phyloP scores from a whole-genome alignment of 768 basidiomycete genomes.

The Auricularia heimuer region DNA sequence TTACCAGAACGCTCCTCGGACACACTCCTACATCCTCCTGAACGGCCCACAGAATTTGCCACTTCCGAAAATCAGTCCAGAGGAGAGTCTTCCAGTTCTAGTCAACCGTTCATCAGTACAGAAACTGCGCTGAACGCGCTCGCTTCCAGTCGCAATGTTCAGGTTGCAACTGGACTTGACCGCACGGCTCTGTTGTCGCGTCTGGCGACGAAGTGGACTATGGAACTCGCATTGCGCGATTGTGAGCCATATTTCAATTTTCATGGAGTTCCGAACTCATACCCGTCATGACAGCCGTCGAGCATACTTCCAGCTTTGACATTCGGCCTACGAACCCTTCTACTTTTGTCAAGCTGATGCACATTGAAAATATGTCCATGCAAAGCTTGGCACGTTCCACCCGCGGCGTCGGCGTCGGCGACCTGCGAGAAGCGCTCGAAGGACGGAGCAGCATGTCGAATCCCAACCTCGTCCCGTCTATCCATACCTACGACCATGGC shows the following conservation, averaged over 20 bases:
- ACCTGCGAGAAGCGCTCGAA: slow-evolving; percentile 81
- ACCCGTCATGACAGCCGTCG: slow-evolving; percentile 35
- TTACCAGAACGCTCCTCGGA: slow-evolving; percentile 19
- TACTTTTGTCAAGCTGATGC: slow-evolving; percentile 77
- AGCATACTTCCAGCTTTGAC: slow-evolving; percentile 44
- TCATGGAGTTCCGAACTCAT: no score
- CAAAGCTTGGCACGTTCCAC: slow-evolving; percentile 74
- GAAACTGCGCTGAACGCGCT: slow-evolving; percentile 49
- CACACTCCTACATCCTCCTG: slow-evolving; percentile 37
- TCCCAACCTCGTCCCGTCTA: slow-evolving; percentile 49
- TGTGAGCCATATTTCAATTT: slow-evolving; percentile 41
- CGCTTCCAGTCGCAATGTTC: slow-evolving; percentile 41
- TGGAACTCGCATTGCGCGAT: slow-evolving; percentile 61
- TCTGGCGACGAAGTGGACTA: slow-evolving; percentile 57
- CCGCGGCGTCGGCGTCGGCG: slow-evolving; percentile 76
- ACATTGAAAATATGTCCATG: slow-evolving; percentile 81
- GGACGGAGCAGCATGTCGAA: slow-evolving; percentile 79
- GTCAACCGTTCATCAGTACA: slow-evolving; percentile 36
- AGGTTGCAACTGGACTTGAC: slow-evolving; percentile 57
- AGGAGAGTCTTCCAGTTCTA: slow-evolving; percentile 17
- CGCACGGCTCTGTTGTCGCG: slow-evolving; percentile 42
- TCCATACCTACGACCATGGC: slow-evolving; percentile 41
- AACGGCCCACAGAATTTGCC: slow-evolving; percentile 35
- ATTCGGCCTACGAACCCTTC: slow-evolving; percentile 58
- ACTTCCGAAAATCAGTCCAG: slow-evolving; percentile 14